A percentile compares a stretch with the other conserved stretches of the same genome.
Evolutionary conservation across 306 rosid genomes (phyloP).

Genomic region (Acacia acuminata): DNA sequence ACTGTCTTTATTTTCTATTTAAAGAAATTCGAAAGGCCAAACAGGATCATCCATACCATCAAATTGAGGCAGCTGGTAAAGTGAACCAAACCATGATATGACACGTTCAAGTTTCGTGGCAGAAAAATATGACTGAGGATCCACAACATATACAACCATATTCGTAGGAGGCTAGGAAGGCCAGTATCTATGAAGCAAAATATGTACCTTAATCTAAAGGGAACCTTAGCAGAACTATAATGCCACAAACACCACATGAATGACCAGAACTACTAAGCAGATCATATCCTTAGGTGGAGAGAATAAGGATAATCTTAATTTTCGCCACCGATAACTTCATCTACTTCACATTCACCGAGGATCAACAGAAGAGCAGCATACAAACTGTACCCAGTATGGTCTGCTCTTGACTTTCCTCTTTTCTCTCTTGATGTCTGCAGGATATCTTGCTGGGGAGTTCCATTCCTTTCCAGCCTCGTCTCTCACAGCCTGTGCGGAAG

Average conservation of each 20-base stretch:
- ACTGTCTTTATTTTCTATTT: not conserved
- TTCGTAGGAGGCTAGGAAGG: constrained; percentile 25
- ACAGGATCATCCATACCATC: constrained; percentile 1
- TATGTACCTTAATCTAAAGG: constrained; percentile 32
- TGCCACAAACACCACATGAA: constrained; percentile 20
- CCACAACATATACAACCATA: constrained; percentile 40
- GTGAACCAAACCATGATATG: constrained; percentile 24
- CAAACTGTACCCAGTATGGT: constrained; percentile 84
- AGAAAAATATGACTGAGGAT: constrained; percentile 27
- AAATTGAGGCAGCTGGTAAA: not conserved
- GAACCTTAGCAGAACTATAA: constrained; percentile 21
- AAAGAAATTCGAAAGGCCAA: not conserved
- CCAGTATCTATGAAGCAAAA: constrained; percentile 26
- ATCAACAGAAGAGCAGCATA: constrained; percentile 79
- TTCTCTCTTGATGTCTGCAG: constrained; percentile 64
- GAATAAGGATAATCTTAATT: constrained; percentile 5
- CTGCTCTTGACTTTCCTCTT: constrained; percentile 74
- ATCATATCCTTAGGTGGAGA: constrained; percentile 8
- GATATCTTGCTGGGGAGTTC: constrained; percentile 89
- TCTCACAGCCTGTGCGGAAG: constrained; percentile 37
- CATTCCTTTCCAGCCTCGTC: constrained; percentile 63
- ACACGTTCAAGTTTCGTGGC: not conserved
- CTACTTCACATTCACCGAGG: constrained; percentile 42
- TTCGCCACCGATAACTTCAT: not conserved
- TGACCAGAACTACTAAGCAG: constrained; percentile 30